Base-by-base conservation (phyloP, 805 yeast genomes). In the Wickerhamiella allomyrinae region DNA sequence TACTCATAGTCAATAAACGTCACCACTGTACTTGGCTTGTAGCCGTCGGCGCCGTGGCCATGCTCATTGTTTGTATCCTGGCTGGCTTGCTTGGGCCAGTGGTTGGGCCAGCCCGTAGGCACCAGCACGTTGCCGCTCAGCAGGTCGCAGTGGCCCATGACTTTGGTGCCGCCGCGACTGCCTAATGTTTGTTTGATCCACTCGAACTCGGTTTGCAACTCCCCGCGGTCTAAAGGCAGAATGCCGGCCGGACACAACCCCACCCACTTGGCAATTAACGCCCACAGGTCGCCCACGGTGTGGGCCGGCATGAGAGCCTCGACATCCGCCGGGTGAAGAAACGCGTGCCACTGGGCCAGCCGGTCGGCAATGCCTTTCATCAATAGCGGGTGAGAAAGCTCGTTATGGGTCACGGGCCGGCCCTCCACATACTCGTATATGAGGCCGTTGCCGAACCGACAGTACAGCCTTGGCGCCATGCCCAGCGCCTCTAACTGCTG, bases 1-100 rank as follows among this genome's bases (percentile, higher is more conserved):
- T 78, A 78, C 60, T 78, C 86, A 53, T 78, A 78, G 54, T 78
- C 86, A 37, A 78, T 78, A 50, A 78, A 77, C 11, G 73, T 66
- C 11, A 77, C 65, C 5, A 39, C 37, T 1, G 43, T 0, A 3
- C 31, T 27, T 5, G 31, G 31, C 17, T 14, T 27, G 17, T 27
- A 27, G 15, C 33, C 33, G 15, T 45, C 41, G 33, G 33, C 15
- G 22, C 22, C 35, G 35, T 31, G 15, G 22, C 6, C 9, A 4
- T 17, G 15, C 11, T 17, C 17, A 6, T 17, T 31, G 4, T 10
- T 13, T 10, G 24, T 20, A n/a, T 17, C 34, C 17, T 29, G 34
- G 11, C 37, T 17, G 37, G 52, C 22, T 37, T 46, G 27, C 33
- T 29, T 10, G 45, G 15, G 24, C 23, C 11, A n/a, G 7, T 15